Base-by-base conservation (phyloP, 768 basidiomycete genomes). In the Russula olivacea region DNA sequence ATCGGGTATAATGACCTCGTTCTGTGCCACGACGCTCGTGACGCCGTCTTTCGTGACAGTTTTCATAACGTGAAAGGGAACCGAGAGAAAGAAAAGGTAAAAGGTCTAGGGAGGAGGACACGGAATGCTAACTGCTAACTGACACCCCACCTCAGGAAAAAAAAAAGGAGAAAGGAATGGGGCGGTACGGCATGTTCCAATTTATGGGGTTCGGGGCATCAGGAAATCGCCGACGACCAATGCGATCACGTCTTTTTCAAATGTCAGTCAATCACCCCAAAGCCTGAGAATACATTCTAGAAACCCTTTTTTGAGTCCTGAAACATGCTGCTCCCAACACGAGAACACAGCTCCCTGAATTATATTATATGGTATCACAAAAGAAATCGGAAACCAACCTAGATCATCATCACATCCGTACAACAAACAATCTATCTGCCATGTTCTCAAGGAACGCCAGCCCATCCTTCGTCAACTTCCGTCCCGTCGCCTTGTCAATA, bases 381-480 rank as follows among this genome's bases (percentile, higher is more conserved):
- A 19, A 17, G 2, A 41, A 7, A 15, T 41, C 15, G 40, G 7
- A 15, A 41, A 8, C 2, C 4, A 4, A 5, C 15, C 2, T 41
- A 30, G 54, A 41, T 28, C 53, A 12, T 11, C 19, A 30, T 48
- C 58, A 61, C 45, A 61, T 40, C 4, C 57, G 71, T 65, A 85
- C 67, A 12, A 72, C 74, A 66, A 74, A 76, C 62, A 91, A 72
- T 66, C 84, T 76, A 49, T 75, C 78, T 2, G 84, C 80, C 50
- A 89, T 70, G 41, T 82, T 82, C 57, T 85, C 83, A 54, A 90
- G 73, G 70, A 90, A 89, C 11, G 78, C 79, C 68, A 89, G 80
- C 41, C 87, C 88, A 68, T 89, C 86, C 80, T 91, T 91, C 38
- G 88, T 90, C 58, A 91, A 77, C 55, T 85, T 89, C 66, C 86